Conservation (phyloP, 73 alveolate species). For the Uronychia binucleata region DNA sequence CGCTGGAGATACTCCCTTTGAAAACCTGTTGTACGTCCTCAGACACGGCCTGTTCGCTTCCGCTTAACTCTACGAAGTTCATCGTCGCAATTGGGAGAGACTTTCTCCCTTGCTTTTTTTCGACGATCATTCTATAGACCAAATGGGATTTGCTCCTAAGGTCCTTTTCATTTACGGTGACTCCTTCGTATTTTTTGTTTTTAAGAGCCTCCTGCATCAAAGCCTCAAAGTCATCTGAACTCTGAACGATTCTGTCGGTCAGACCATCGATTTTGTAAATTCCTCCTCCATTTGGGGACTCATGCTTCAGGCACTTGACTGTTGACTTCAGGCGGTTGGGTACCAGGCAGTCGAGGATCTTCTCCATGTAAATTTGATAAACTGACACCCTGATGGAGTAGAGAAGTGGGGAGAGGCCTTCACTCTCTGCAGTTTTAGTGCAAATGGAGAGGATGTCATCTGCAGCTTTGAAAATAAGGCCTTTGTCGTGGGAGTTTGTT, state of each 20-base stretch:
- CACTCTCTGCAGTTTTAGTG: background rate
- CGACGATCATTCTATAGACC: constrained; percentile 12
- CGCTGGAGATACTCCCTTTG: background rate
- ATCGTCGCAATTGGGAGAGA: constrained; percentile 3
- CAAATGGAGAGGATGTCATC: constrained; percentile 31
- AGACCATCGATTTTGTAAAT: background rate
- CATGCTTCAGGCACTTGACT: background rate
- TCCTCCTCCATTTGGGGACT: background rate
- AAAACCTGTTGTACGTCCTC: constrained; percentile 1
- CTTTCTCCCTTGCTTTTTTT: background rate
- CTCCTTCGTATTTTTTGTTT: constrained; percentile 24
- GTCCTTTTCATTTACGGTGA: constrained; percentile 13
- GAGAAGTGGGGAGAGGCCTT: background rate
- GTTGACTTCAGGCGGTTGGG: background rate
- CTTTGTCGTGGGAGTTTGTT: constrained; percentile 50
- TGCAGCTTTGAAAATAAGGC: constrained; percentile 45
- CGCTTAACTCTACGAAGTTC: constrained; percentile 44
- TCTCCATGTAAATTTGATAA: background rate
- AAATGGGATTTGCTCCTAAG: constrained; percentile 39
- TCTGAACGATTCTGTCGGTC: background rate
- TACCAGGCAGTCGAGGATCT: background rate
- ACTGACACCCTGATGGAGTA: background rate
- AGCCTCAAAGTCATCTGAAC: constrained; percentile 23
- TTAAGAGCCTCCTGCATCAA: constrained; percentile 31
- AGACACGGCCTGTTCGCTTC: constrained; percentile 44